Evolutionary conservation across 192 early-diverging fungal genomes (phyloP).

Genomic region (Rhizoclosmatium globosum): DNA sequence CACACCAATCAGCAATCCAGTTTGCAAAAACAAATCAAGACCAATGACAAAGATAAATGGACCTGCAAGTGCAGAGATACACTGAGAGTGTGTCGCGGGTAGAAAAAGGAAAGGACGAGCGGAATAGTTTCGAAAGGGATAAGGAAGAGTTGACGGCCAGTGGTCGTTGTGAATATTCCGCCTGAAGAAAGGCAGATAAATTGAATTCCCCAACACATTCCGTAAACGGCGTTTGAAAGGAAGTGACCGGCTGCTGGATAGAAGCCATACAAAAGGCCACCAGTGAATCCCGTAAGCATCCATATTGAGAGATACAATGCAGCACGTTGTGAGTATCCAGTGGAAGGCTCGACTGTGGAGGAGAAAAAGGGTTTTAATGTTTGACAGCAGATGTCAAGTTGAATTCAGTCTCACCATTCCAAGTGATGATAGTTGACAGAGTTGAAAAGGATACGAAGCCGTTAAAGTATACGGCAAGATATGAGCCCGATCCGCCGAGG

Average conservation of each 20-base stretch:
- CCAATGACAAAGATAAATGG: conserved; percentile 13
- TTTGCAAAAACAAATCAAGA: conserved; percentile 11
- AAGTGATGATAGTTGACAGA: background rate
- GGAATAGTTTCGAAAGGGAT: conserved; percentile 1
- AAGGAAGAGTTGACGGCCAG: conserved; percentile 5
- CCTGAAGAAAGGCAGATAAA: conserved; percentile 16
- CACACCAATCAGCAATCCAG: conserved; percentile 3
- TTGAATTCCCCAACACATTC: conserved; percentile 4
- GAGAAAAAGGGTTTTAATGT: background rate
- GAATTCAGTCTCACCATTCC: conserved; percentile 17
- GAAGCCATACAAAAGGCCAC: conserved; percentile 17
- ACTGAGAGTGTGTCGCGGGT: background rate
- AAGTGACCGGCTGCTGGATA: background rate
- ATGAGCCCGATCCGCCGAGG: conserved; percentile 1
- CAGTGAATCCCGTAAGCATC: conserved; percentile 8
- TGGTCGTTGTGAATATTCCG: background rate
- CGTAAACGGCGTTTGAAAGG: background rate
- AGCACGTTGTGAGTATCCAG: conserved; percentile 18
- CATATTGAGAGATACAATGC: conserved; percentile 14
- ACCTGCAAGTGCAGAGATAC: background rate
- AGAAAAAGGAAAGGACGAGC: background rate
- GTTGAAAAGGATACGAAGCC: conserved; percentile 4
- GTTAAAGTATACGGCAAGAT: background rate
- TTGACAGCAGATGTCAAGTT: background rate
- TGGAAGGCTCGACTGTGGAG: conserved; percentile 9